phyloP scores from a whole-genome alignment of 73 alveolate species.

The Diophrys appendiculata region DNA sequence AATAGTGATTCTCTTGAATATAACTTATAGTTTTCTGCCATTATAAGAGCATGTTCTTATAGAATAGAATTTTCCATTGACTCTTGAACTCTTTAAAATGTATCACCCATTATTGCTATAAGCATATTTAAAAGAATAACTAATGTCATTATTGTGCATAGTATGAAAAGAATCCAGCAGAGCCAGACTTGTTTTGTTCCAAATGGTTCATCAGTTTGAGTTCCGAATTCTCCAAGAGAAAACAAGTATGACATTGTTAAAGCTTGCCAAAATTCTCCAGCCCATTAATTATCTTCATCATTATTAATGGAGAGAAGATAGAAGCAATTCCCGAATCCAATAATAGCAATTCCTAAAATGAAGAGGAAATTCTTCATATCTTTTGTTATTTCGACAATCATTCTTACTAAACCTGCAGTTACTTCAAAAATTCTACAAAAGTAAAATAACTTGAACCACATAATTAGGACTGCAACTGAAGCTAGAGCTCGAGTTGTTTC shows the following conservation, averaged over 20 bases:
- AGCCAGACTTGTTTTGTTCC: background rate
- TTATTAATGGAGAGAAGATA: conserved; percentile 30
- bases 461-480: conserved; percentile 38
- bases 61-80: background rate
- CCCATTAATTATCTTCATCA: background rate
- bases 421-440: conserved; percentile 37
- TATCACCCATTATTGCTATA: conserved; percentile 45
- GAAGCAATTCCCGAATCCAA: conserved; percentile 52
- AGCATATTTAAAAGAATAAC: conserved; percentile 30
- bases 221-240: conserved; percentile 52
- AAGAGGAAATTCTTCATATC: conserved; percentile 40
- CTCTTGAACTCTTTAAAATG: conserved; percentile 30
- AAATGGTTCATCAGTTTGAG: conserved; percentile 11
- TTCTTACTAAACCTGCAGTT: conserved; percentile 52
- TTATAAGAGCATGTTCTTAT: background rate
- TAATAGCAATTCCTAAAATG: conserved; percentile 28
- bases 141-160: conserved; percentile 11
- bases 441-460: conserved; percentile 45
- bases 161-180: conserved; percentile 8
- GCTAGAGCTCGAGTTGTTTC: conserved; percentile 17
- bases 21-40: background rate
- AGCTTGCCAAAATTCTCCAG: conserved; percentile 22
- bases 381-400: conserved; percentile 40
- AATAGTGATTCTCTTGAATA: background rate
- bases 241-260: conserved; percentile 28